A percentile compares a stretch with the other conserved stretches of the same genome.
Conservation (phyloP, 306 rosid genomes). For the Erythrophleum fordii region DNA sequence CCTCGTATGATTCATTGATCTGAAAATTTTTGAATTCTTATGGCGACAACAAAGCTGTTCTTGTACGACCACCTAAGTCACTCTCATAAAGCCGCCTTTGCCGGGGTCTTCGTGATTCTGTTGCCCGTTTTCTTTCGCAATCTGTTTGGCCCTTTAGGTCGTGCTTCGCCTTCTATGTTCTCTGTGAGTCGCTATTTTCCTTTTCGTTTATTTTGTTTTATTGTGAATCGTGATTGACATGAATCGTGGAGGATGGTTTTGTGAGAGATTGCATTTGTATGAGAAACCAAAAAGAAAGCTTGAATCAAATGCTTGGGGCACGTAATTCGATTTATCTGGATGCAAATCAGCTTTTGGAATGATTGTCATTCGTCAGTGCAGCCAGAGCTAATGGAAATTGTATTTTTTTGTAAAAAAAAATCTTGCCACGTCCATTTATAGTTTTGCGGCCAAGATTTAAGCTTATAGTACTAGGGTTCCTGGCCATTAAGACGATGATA, state of each 20-base stretch:
- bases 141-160: slow-evolving; percentile 74
- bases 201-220: not conserved
- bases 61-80: slow-evolving; percentile 36
- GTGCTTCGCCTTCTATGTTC: slow-evolving; percentile 80
- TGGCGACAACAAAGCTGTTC: slow-evolving; percentile 39
- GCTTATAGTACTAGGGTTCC: not conserved
- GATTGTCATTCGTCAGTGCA: not conserved
- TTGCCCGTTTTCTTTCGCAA: slow-evolving; percentile 66
- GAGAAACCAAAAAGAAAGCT: not conserved
- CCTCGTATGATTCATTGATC: slow-evolving; percentile 7
- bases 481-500: not conserved
- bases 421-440: not conserved
- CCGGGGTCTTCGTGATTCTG: slow-evolving; percentile 63
- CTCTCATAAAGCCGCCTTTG: slow-evolving; percentile 60
- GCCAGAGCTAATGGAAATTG: not conserved
- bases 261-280: slow-evolving; percentile 1
- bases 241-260: not conserved
- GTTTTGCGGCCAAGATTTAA: not conserved
- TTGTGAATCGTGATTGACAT: not conserved
- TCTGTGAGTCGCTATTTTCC: slow-evolving; percentile 51
- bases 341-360: not conserved
- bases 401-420: not conserved
- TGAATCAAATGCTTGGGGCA: not conserved
- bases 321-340: not conserved
- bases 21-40: not conserved